phyloP scores from a whole-genome alignment of 1,284 basidiomycete species.

The Pyrrhoderma noxium region DNA sequence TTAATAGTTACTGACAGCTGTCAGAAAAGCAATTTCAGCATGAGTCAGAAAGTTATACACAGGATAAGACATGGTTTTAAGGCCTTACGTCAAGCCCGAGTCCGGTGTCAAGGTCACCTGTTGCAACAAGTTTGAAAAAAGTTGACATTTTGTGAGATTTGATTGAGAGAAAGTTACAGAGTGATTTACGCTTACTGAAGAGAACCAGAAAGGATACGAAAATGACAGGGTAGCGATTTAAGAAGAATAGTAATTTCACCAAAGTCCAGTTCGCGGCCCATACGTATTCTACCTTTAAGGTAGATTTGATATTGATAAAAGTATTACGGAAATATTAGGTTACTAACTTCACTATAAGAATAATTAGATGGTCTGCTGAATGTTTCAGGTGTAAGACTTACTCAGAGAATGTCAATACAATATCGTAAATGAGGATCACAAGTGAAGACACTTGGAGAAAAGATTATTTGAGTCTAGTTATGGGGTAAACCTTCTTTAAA shows the following conservation, averaged over 20 bases:
- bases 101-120: neutral
- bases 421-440: constrained; percentile 11
- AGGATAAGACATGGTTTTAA: neutral
- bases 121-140: neutral
- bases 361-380: neutral
- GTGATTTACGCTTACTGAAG: neutral
- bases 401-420: constrained; percentile 8
- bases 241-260: constrained; percentile 13
- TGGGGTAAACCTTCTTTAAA: too few species aligned
- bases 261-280: constrained; percentile 12
- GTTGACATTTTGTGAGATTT: neutral
- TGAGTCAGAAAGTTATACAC: too few species aligned
- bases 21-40: too few species aligned
- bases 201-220: constrained; percentile 1
- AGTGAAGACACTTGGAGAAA: constrained; percentile 5
- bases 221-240: constrained; percentile 10
- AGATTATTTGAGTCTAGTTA: too few species aligned
- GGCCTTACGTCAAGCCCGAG: neutral
- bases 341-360: constrained; percentile 3
- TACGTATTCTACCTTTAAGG: constrained; percentile 7
- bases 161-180: too few species aligned
- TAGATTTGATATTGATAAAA: too few species aligned
- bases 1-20: neutral
- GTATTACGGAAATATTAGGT: neutral
- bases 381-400: neutral